Evolutionary conservation across 306 rosid species (phyloP), one percentile per base, ranked within the genome.

Genomic region (Potentilla sterilis): DNA sequence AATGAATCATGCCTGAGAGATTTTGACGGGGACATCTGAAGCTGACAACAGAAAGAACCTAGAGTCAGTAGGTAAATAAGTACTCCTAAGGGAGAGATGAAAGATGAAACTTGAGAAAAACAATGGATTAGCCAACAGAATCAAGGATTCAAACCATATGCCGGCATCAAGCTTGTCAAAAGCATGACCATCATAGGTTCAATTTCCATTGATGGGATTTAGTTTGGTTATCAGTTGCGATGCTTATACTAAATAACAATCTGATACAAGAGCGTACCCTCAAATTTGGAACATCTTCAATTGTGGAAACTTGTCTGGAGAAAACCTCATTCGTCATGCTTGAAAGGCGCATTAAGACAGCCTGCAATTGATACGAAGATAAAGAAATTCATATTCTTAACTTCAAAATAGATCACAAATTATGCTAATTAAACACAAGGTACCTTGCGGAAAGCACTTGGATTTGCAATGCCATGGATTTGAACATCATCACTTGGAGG

Each of bases 401-500:
- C 58, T 41, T 58, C 10, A 41, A 48, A 38, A 15, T 11, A 63
- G 28, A 68, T 66, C 52, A 55, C 69, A 44, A 34, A 59, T 22
- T 37, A 6, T 2, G 69, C 2, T 14, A 32, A 49, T 41, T 69
- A 37, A 70, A 74, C 59, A 28, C 38, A 7, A 18, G 44, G 64
- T 85, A 92, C 98, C 98, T 92, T 92, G 84, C 85, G 86, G 80
- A 92, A 92, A 73, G 93, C 97, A 68, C 74, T 82, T 57, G 97
- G 97, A 73, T 95, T 86, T 66, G 97, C 88, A 84, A 92, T 67
- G 9, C 98, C 98, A 48, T 86, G 89, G 75, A 95, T 92, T 80
- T 88, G 89, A 86, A 95, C 97, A 78, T 95, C 97, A 77, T 95
- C 96, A 55, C 96, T 87, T 22, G 96, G 86, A 47, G 94, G 95